Evolutionary conservation across 768 basidiomycete genomes (phyloP).

Genomic region (Kwoniella dejecticola): DNA sequence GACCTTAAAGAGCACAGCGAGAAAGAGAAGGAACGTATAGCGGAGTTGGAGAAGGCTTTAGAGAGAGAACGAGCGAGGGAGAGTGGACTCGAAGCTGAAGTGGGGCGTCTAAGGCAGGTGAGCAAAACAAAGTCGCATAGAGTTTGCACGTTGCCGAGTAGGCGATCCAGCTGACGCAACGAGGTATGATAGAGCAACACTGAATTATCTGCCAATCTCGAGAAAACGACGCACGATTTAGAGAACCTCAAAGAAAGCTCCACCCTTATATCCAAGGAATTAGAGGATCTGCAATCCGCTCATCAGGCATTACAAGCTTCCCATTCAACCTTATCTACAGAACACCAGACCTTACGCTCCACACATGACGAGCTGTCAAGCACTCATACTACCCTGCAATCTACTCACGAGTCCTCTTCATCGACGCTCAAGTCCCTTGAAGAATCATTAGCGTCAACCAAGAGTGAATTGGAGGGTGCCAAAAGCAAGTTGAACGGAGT

Average conservation of each 20-base stretch:
- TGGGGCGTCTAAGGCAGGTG: slow-evolving; percentile 46
- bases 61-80: slow-evolving; percentile 31
- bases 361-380: slow-evolving; percentile 16
- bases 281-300: slow-evolving; percentile 13
- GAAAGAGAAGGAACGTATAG: slow-evolving; percentile 19
- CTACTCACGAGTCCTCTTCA: slow-evolving; percentile 10
- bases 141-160: too few relatives aligned
- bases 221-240: slow-evolving; percentile 12
- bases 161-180: not conserved
- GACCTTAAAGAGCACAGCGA: slow-evolving; percentile 18
- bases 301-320: slow-evolving; percentile 12
- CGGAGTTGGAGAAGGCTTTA: slow-evolving; percentile 26
- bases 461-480: slow-evolving; percentile 7
- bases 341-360: slow-evolving; percentile 21
- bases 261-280: not conserved
- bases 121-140: slow-evolving; percentile 8
- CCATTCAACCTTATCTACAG: slow-evolving; percentile 13
- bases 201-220: slow-evolving; percentile 21
- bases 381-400: slow-evolving; percentile 9
- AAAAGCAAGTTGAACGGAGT: slow-evolving; percentile 21
- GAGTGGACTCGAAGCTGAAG: slow-evolving; percentile 45
- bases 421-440: slow-evolving; percentile 2
- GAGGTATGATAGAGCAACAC: slow-evolving; percentile 22
- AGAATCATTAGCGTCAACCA: slow-evolving; percentile 8
- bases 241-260: slow-evolving; percentile 12